Base-by-base conservation (phyloP, 495 filamentous ascomycete genomes). In the Hypomontagnella monticulosa region DNA sequence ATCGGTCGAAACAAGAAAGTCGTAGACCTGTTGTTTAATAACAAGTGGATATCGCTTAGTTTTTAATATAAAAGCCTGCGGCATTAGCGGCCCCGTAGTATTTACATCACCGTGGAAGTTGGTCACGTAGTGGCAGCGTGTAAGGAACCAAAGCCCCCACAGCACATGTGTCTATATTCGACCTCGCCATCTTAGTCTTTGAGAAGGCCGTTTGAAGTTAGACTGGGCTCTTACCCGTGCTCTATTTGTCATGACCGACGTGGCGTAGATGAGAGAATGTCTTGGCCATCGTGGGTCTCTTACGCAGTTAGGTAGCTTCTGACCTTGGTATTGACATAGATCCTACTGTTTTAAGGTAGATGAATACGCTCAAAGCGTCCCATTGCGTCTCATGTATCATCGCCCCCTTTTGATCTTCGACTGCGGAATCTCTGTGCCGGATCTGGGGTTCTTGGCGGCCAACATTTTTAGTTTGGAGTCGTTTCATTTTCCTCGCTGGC, bases 271-370 rank as follows among this genome's bases (percentile, higher is more conserved):
- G 36, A 11, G 4, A 15, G 16, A 38, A 47, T 23, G 14, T 57
- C 63, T 61, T 66, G 63, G 57, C 56, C 8, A 33, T 56, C 46
- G 51, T 61, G 56, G 36, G 50, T 48, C 55, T 53, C 62, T 59
- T 59, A 65, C 48, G 48, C 54, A 65, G 15, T 30, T 42, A 20
- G 48, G 54, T 60, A 59, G 48, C 18, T 47, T 27, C 27, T 47
- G 2, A 36, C 40, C 48, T 65, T 60, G 49, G 55, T 60, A 53
- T 54, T 50, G 27, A 19, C 20, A 58, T 34, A 48, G 4, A 55
- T 44, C 27, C 49, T 59, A 20, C 55, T 66, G 42, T 34, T 66
- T 60, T 60, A 32, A 42, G 61, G 47, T 59, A 53, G 41, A 47
- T 48, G 42, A 40, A 57, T 30, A 15, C 37, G 42, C 12, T 43